Evolutionary conservation across 352 stramenopile genomes (phyloP).

Genomic region (Globisporangium megalacanthum): DNA sequence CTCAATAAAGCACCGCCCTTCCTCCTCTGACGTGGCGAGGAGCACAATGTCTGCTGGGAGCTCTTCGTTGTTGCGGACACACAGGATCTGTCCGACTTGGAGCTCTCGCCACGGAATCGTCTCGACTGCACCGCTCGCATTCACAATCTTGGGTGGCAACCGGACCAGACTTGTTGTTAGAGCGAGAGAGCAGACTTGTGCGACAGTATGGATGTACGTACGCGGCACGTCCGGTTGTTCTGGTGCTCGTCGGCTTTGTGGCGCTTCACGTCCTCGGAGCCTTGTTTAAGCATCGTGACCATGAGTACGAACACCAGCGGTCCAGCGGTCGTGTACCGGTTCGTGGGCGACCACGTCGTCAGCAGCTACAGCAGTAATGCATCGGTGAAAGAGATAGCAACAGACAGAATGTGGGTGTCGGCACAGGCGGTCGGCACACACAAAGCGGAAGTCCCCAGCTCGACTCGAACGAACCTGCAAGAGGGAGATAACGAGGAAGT

Average conservation of each 20-base stretch:
- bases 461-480: no score
- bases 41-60: conserved; percentile 64
- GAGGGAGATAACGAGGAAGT: conserved; percentile 93
- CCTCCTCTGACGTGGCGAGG: conserved; percentile 62
- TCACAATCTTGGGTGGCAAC: no score
- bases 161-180: no score
- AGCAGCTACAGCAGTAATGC: no score
- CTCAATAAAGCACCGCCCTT: conserved; percentile 88
- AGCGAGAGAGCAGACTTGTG: no score
- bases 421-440: no score
- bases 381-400: no score
- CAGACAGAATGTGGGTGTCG: no score
- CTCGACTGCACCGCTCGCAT: conserved; percentile 29
- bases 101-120: conserved; percentile 68
- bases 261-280: conserved; percentile 69
- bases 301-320: conserved; percentile 69
- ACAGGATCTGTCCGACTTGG: conserved; percentile 61
- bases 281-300: conserved; percentile 78
- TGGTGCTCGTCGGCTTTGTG: conserved; percentile 59
- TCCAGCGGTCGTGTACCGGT: conserved; percentile 68
- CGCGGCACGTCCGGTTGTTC: conserved; percentile 47
- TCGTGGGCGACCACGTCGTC: conserved; percentile 60
- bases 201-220: no score
- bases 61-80: conserved; percentile 46
- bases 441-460: no score